These are phyloP conservation scores for Phytophthora cryptogea DNA, from an alignment of 352 stramenopile species.

Conservation along the genomic window DNA sequence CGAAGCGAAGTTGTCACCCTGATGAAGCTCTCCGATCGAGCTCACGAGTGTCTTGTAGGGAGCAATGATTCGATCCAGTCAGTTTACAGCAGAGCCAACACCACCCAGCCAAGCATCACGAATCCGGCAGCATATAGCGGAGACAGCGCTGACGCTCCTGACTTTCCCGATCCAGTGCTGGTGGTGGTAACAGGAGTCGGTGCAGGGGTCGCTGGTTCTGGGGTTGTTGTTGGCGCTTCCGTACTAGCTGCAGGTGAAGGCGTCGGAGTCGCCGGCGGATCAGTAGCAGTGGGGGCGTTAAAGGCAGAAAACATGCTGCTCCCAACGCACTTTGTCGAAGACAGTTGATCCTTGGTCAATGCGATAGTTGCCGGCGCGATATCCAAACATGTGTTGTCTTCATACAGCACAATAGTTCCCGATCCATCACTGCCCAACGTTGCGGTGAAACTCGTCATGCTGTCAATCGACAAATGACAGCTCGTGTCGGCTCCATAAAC, in stretches of 20 bases:
- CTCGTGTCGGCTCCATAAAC: slow-evolving; percentile 6
- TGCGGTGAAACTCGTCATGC: slow-evolving; percentile 5
- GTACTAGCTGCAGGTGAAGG: not conserved
- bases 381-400: slow-evolving; percentile 8
- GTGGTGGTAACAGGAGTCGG: not conserved
- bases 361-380: not conserved
- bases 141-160: not conserved
- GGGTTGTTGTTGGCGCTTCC: not conserved
- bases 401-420: slow-evolving; percentile 9
- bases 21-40: not conserved
- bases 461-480: slow-evolving; percentile 9
- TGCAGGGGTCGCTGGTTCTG: not conserved
- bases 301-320: slow-evolving; percentile 13
- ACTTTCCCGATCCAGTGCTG: not conserved
- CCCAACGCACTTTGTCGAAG: slow-evolving; percentile 8
- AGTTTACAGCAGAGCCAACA: not conserved
- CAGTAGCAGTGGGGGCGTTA: not conserved
- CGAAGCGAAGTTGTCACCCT: not conserved
- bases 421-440: slow-evolving; percentile 12
- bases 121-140: not conserved
- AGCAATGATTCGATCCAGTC: not conserved
- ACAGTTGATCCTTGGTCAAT: slow-evolving; percentile 8
- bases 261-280: not conserved
- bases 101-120: not conserved
- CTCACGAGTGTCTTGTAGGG: not conserved